Base-by-base conservation (phyloP, 805 yeast genomes). In the Starmerella sp. region DNA sequence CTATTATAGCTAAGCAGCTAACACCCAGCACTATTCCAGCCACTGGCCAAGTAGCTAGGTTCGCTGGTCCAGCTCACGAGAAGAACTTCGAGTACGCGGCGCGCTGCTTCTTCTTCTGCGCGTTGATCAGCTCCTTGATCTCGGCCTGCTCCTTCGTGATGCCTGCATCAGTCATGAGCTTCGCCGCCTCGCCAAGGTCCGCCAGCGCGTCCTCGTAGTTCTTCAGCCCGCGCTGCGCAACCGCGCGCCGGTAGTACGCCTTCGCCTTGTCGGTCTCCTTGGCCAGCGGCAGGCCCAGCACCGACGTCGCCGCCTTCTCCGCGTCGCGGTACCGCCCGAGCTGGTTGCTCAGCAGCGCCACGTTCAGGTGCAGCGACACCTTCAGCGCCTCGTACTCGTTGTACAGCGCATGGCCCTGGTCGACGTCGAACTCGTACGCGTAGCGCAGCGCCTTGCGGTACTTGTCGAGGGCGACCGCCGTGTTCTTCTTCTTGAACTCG, bases 191-290 rank as follows among this genome's bases (percentile, higher is more conserved):
- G 60, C 81, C 78, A 55, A 89, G 76, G 57, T 83, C 84, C 11
- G 67, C 70, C 51, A 83, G 71, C 0, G 96, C 95, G 55, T 74
- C 77, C 34, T 83, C 91, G 53, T 81, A 83, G 65, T 86, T 82
- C 65, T 83, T 83, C 28, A 75, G 71, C 8, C 77, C 69, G 57
- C 79, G 69, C 63, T 81, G 77, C 1, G 93, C 96, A 65, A 77
- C 72, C 38, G 95, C 96, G 68, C 91, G 82, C 68, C 97, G 82
- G 73, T 82, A 90, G 45, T 79, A 72, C 0, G 96, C 97, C 73
- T 90, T 90, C 15, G 95, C 87, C 67, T 77, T 78, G 28, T 88
- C 81, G 58, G 81, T 78, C 42, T 78, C 84, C 54, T 79, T 86
- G 2, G 69, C 70, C 28, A 61, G 68, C 38, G 79, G 83, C 30